Percentiles rank a stretch among this genome's conserved stretches.
phyloP scores from a whole-genome alignment of 2,329 filamentous ascomycete genomes.

The Diaporthe sp. region DNA sequence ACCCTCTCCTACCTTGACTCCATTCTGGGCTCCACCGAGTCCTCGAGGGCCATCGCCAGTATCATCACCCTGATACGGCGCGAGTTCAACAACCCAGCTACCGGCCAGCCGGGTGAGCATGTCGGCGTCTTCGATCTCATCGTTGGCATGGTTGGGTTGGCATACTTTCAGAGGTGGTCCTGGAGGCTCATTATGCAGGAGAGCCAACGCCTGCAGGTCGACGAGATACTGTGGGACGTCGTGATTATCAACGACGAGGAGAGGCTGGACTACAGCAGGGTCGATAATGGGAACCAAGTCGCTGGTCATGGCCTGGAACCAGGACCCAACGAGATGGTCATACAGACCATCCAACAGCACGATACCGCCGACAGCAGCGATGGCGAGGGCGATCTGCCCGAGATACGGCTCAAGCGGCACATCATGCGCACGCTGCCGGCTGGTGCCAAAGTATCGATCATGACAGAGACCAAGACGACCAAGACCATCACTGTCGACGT shows the following conservation, averaged over 20 bases:
- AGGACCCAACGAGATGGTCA: slow-evolving; percentile 40
- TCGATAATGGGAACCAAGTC: slow-evolving; percentile 38
- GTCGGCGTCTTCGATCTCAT: slow-evolving; percentile 71
- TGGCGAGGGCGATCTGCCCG: slow-evolving; percentile 57
- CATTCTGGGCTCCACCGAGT: slow-evolving; percentile 76
- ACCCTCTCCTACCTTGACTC: slow-evolving; percentile 70
- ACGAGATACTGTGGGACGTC: slow-evolving; percentile 74
- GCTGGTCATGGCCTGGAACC: slow-evolving; percentile 39
- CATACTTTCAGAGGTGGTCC: slow-evolving; percentile 70
- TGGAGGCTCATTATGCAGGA: slow-evolving; percentile 63
- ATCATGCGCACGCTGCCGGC: slow-evolving; percentile 65
- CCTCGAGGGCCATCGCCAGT: slow-evolving; percentile 73
- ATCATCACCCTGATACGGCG: slow-evolving; percentile 72
- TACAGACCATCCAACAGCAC: slow-evolving; percentile 50
- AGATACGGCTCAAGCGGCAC: slow-evolving; percentile 61
- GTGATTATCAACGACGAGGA: slow-evolving; percentile 70
- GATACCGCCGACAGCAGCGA: slow-evolving; percentile 41
- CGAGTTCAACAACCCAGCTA: slow-evolving; percentile 72
- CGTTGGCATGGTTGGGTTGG: slow-evolving; percentile 68
- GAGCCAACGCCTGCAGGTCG: slow-evolving; percentile 55
- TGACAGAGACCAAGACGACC: slow-evolving; percentile 67
- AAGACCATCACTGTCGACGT: slow-evolving; percentile 75
- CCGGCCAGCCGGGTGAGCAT: slow-evolving; percentile 66
- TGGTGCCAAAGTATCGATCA: slow-evolving; percentile 69
- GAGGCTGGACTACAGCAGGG: slow-evolving; percentile 59